Conservation (phyloP, 23 red algal species). For the Gracilaria domingensis region DNA sequence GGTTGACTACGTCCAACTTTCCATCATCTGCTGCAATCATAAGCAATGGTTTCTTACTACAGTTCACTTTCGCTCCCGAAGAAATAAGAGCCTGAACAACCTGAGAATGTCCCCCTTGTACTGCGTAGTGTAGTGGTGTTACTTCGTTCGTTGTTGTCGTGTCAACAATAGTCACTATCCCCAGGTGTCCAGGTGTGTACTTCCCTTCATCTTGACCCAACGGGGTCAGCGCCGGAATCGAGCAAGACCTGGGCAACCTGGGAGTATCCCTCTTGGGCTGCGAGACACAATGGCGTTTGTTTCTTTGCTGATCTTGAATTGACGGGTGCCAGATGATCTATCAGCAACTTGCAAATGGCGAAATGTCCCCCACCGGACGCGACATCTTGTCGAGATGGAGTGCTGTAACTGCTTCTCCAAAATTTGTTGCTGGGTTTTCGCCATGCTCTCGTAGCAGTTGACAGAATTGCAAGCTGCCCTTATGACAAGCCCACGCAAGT, state of each 20-base stretch:
- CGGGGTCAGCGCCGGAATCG: slow-evolving; percentile 69
- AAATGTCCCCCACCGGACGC: slow-evolving; percentile 72
- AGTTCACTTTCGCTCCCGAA: slow-evolving; percentile 71
- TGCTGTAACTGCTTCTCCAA: slow-evolving; percentile 85
- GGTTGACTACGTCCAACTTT: slow-evolving; percentile 66
- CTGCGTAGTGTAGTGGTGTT: slow-evolving; percentile 91
- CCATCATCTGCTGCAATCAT: slow-evolving; percentile 89
- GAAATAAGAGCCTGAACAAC: slow-evolving; percentile 74
- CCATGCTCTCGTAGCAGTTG: slow-evolving; percentile 79
- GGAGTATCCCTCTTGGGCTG: slow-evolving; percentile 77
- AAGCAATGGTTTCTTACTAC: slow-evolving; percentile 75
- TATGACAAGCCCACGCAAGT: slow-evolving; percentile 90
- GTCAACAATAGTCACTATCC: slow-evolving; percentile 69
- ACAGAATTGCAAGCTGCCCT: slow-evolving; percentile 77
- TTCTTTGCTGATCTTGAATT: slow-evolving; percentile 74
- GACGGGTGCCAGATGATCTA: slow-evolving; percentile 67
- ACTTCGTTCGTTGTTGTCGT: slow-evolving; percentile 58
- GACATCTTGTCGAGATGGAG: slow-evolving; percentile 92
- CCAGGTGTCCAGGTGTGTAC: slow-evolving; percentile 73
- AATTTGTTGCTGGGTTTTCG: slow-evolving; percentile 64
- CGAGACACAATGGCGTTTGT: slow-evolving; percentile 87
- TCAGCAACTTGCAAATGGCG: slow-evolving; percentile 62
- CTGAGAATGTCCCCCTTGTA: slow-evolving; percentile 66
- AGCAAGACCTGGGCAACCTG: slow-evolving; percentile 73
- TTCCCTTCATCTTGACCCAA: slow-evolving; percentile 80